phyloP scores from a whole-genome alignment of 2,329 filamentous ascomycete species.

The Fonsecaea pugnacius region DNA sequence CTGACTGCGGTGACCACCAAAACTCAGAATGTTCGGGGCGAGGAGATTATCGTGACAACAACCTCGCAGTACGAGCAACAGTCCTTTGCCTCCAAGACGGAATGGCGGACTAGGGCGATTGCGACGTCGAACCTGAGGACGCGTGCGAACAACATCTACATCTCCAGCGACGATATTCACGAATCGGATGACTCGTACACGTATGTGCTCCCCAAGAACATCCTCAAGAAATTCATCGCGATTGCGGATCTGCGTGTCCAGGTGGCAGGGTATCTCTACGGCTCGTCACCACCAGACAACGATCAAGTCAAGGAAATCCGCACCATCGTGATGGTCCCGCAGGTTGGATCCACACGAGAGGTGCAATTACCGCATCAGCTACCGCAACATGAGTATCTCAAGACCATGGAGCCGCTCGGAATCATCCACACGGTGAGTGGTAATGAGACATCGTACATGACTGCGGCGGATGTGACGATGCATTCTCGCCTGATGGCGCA shows the following conservation, averaged over 20 bases:
- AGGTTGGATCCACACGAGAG: conserved; percentile 90
- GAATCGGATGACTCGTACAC: conserved; percentile 81
- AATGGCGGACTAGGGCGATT: conserved; percentile 96
- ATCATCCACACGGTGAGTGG: conserved; percentile 95
- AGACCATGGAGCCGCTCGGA: conserved; percentile 84
- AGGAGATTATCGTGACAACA: conserved; percentile 97
- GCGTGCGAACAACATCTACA: conserved; percentile 96
- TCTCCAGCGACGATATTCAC: conserved; percentile 91
- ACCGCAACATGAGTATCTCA: conserved; percentile 88
- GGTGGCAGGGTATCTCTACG: conserved; percentile 94
- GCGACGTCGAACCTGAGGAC: conserved; percentile 94
- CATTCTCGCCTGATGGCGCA: conserved; percentile 87
- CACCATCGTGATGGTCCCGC: conserved; percentile 96
- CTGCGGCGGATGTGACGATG: conserved; percentile 88
- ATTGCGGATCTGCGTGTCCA: conserved; percentile 96
- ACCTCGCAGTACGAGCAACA: conserved; percentile 98
- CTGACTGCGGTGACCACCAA: conserved; percentile 97
- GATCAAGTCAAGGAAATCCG: conserved; percentile 96
- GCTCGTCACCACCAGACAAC: conserved; percentile 88
- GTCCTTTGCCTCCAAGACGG: conserved; percentile 96
- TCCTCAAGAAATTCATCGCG: conserved; percentile 96
- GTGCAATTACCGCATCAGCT: conserved; percentile 88
- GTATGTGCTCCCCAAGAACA: conserved; percentile 99
- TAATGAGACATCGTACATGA: conserved; percentile 96
- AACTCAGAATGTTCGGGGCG: conserved; percentile 94